A percentile compares a stretch with the other conserved stretches of the same genome.
Evolutionary conservation across 1,284 basidiomycete genomes (phyloP).

Genomic region (Takashimella tepidaria): DNA sequence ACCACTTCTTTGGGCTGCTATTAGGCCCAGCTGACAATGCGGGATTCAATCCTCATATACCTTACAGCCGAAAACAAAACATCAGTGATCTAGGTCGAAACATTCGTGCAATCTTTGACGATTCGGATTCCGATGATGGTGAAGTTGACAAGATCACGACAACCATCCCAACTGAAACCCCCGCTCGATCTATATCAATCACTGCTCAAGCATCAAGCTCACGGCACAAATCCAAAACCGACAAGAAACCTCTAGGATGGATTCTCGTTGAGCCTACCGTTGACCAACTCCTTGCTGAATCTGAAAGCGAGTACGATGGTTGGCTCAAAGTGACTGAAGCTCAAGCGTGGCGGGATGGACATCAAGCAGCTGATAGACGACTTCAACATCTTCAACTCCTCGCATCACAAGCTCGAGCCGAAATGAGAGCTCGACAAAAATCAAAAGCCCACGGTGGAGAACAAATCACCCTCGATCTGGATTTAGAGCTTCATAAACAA

Average conservation of each 20-base stretch:
- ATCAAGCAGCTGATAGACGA: constrained; percentile 3
- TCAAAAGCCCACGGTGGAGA: too few species aligned
- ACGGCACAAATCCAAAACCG: background rate
- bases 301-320: constrained; percentile 22
- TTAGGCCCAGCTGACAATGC: constrained; percentile 1
- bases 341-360: constrained; percentile 25
- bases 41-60: constrained; percentile 1
- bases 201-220: background rate
- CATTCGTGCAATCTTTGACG: constrained; percentile 22
- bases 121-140: constrained; percentile 11
- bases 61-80: background rate
- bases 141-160: background rate
- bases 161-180: background rate
- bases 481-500: constrained; percentile 27
- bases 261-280: constrained; percentile 5
- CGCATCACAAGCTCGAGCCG: constrained; percentile 18
- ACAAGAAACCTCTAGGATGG: constrained; percentile 4
- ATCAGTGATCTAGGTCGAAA: constrained; percentile 14
- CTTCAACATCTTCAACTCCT: constrained; percentile 14
- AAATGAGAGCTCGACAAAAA: constrained; percentile 13
- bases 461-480: background rate
- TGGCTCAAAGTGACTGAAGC: constrained; percentile 34
- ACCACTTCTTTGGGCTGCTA: too few species aligned
- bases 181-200: background rate
- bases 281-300: constrained; percentile 20